Evolutionary conservation across 306 rosid species (phyloP), one percentile per base, ranked within the genome.

Genomic region (Styphnolobium japonicum): DNA sequence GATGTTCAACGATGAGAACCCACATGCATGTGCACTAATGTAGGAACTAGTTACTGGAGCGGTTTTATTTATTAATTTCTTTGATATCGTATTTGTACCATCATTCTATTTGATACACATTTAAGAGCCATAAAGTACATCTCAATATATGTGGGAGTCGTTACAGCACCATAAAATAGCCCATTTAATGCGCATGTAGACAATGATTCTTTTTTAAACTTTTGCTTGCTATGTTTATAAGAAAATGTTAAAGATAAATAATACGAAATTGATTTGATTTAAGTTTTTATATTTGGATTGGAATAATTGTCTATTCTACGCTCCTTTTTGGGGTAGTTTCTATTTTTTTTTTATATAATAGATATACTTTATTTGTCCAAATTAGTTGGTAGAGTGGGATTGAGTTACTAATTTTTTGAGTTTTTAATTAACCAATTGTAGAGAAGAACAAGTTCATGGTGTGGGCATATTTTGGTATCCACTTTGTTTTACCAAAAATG

Each of bases 1-100:
- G 82, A 80, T 90, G 87, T 90, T 94, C 16, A 94, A 89, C 40
- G 98, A 94, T 46, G 96, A 94, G 76, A 92, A 92, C 66, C 94
- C 98, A 60, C 83, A 90, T 77, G 94, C 97, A 15, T 94, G 96
- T 88, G 69, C 36, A 65, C 46, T 90, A 4, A 92, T 89, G 96
- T 94, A 84, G 73, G 9, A 34, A 27, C 10, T 22, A 49, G 0
- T 29, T 16, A 27, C 18, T 31, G 15, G 7, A 76, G n/a, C 64
- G 0, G 22, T 64, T 3, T 55, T 63, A 49, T 76, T 76, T 5
- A 0, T 55, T 5, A 39, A n/a, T n/a, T 67, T 67, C 33, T 65
- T 39, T 40, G n/a, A 2, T 69, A n/a, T 66, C 39, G 29, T 40
- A 66, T 16, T 42, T 56, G 68, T 18, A 78, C 21, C 27, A 12